Evolutionary conservation across 202 grass and related monocot genomes (phyloP).

Genomic region (Panicum virgatum): DNA sequence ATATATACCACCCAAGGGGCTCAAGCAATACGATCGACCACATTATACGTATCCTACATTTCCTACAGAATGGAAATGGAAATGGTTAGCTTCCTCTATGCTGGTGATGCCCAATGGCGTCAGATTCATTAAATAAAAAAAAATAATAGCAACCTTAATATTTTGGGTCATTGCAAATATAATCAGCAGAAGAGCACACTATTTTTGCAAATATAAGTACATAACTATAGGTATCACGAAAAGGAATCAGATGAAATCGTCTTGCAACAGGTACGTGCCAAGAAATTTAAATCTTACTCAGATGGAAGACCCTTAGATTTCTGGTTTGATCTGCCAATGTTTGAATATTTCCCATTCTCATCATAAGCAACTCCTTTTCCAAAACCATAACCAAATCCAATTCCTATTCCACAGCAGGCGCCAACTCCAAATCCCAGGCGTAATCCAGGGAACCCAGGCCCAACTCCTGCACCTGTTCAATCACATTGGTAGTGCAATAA

Average conservation of each 20-base stretch:
- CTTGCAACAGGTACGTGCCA: background rate
- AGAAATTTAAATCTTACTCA: constrained; percentile 51
- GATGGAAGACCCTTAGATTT: constrained; percentile 30
- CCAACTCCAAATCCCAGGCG: constrained; percentile 52
- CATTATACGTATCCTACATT: too few relatives aligned
- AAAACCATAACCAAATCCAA: constrained; percentile 61
- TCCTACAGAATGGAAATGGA: too few relatives aligned
- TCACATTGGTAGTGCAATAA: background rate
- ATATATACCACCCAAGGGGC: too few relatives aligned
- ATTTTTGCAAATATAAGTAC: background rate
- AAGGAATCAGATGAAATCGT: background rate
- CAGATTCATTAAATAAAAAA: background rate
- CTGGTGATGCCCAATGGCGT: background rate
- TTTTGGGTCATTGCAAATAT: background rate
- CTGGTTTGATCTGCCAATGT: constrained; percentile 45
- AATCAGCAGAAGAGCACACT: background rate
- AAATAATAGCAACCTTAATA: background rate
- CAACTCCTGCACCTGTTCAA: constrained; percentile 52
- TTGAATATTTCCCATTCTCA: constrained; percentile 46
- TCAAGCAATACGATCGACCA: too few relatives aligned
- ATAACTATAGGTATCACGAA: background rate
- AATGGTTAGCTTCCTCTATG: background rate
- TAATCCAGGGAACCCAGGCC: constrained; percentile 55
- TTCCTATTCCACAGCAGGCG: constrained; percentile 58
- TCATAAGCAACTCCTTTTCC: constrained; percentile 53